These are phyloP conservation scores for Saccharomycopsis javanensis DNA, from an alignment of 805 yeast species.

Conservation along the genomic window DNA sequence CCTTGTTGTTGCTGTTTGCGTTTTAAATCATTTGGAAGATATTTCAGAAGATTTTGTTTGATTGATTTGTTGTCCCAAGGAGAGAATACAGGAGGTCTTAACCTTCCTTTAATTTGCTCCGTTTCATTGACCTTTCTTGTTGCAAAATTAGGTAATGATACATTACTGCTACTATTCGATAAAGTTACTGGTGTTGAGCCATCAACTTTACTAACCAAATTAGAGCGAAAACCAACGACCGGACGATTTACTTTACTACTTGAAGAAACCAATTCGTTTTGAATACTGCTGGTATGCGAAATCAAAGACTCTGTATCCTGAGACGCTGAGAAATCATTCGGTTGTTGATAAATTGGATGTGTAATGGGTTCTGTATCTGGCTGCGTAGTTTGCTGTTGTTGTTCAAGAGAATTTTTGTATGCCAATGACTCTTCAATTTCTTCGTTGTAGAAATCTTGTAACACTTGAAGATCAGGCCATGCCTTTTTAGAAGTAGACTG, in stretches of 20 bases:
- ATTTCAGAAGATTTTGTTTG: conserved; percentile 6
- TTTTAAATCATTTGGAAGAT: conserved; percentile 23
- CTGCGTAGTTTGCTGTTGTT: not conserved
- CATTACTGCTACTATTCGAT: conserved; percentile 12
- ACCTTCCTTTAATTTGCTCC: conserved; percentile 47
- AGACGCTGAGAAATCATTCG: not conserved
- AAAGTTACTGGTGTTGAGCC: not conserved
- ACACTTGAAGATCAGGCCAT: conserved; percentile 80
- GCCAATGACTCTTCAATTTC: conserved; percentile 34
- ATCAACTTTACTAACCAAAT: conserved; percentile 17
- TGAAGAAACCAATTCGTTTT: not conserved
- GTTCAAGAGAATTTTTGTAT: not conserved
- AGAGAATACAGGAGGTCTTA: conserved; percentile 64
- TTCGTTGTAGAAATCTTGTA: conserved; percentile 69
- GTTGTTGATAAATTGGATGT: not conserved
- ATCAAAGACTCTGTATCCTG: not conserved
- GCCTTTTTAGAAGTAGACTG: conserved; percentile 18
- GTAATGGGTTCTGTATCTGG: not conserved
- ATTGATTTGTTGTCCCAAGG: conserved; percentile 52
- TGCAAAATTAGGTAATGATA: conserved; percentile 1
- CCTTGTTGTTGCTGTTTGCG: conserved; percentile 19
- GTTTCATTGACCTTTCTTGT: conserved; percentile 38
- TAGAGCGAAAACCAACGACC: conserved; percentile 15
- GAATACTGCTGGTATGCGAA: not conserved
- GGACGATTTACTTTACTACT: not conserved